Base-by-base conservation (phyloP, 352 stramenopile species). In the Globisporangium rhizosaccharum region DNA sequence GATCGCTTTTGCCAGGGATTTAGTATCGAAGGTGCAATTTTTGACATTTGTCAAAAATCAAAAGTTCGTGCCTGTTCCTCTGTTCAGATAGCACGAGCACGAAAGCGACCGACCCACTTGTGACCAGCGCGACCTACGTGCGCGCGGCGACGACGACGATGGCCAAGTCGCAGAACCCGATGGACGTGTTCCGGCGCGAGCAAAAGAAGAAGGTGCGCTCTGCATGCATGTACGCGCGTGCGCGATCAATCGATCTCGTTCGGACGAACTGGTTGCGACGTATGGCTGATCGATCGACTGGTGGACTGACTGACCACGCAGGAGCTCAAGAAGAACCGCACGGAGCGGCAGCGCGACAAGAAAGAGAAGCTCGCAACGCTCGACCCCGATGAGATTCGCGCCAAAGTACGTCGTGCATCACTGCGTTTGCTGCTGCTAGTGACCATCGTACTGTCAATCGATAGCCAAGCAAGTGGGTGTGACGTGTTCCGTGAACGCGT, bases 121-220 rank as follows among this genome's bases (percentile, higher is more conserved):
- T n/a, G 30, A 36, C 30, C 3, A 36, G 30, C 30, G 30, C 30
- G 30, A 36, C 30, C 30, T n/a, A n/a, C n/a, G n/a, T n/a, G n/a
- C 30, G 30, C 30, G 30, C 30, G 9, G 9, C 30, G 30, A 36
- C 30, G 9, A 8, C 30, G 42, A 56, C 59, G 50, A 88, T 91
- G 79, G 75, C 65, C 51, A 82, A 79, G 76, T 70, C 77, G 46
- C 50, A 73, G 51, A 91, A 88, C 57, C 76, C 82, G 33, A 86
- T 91, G 76, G 82, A 91, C 59, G 71, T 71, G 60, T 91, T 76
- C 56, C 77, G 79, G 53, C 71, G 77, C 50, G 82, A 89, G 61
- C 79, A 91, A 70, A 91, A 91, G 76, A 91, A 91, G 63, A 91
- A 91, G 62, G 75, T 71, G 36, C 49, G 63, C 36, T 12, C n/a